Evolutionary conservation across 179 eudicot genomes (phyloP), one percentile per base, ranked within the genome.

Genomic region (Vitellaria paradoxa): DNA sequence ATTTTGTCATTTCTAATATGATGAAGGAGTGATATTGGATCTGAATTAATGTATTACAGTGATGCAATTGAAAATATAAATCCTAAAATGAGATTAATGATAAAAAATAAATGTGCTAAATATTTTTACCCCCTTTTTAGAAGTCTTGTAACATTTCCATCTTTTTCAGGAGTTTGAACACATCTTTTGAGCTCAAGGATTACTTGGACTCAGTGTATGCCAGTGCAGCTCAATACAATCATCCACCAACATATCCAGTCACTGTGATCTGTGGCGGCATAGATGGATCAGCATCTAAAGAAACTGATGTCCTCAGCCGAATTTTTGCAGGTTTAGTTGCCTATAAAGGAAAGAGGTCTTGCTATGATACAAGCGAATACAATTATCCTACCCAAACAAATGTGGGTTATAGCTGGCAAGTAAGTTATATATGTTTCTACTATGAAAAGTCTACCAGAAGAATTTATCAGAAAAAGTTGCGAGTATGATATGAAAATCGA

Each of bases 221-320:
- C 0, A 0, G 5, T 1, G 79, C 84, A 49, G 86, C 89, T 18
- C 89, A 87, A 52, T 87, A 87, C 65, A 68, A 85, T 23, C 9
- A 18, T 0, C 87, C 87, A 12, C 84, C 87, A 13, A 23, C 13
- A 0, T 80, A 84, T 65, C 83, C 80, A 8, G 80, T 87, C 3
- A 64, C 61, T 2, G 21, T 13, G 69, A 75, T 87, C n/a, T 87
- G 89, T 52, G 71, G 57, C 13, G 84, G 81, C 47, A 87, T 83
- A 9, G 86, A 87, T 46, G 79, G 79, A 37, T 30, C 37, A 30
- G 83, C 84, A 17, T 59, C 76, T 0, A 24, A 65, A 15, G 83
- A 78, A 55, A 81, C 72, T 11, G 75, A 74, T 74, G 17, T 67
- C 50, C 78, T 80, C 24, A 73, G 21, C 50, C 61, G 26, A 2